Evolutionary conservation across 176 grass and related monocot species (phyloP).

Genomic region (Aegilops sharonensis): DNA sequence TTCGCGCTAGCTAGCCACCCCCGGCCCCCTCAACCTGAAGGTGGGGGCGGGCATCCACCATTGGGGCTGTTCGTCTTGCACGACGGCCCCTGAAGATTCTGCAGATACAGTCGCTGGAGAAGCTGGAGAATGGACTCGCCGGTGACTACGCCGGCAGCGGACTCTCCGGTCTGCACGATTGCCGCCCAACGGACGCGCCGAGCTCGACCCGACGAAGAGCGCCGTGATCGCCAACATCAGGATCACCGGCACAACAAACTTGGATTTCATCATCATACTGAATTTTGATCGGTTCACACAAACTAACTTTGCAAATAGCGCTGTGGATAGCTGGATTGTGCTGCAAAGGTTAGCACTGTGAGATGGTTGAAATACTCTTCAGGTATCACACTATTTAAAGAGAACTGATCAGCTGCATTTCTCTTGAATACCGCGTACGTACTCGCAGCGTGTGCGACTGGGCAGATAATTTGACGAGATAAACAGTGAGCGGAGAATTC

Average conservation of each 20-base stretch:
- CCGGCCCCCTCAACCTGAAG: neutral
- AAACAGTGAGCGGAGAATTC: neutral
- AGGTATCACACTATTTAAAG: neutral
- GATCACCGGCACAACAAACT: neutral
- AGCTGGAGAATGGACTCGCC: constrained; percentile 22
- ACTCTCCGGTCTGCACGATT: neutral
- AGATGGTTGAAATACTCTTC: neutral
- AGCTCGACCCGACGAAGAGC: constrained; percentile 16
- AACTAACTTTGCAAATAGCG: no score
- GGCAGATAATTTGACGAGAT: constrained; percentile 3
- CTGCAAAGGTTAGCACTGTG: neutral
- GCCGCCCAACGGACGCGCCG: constrained; percentile 27
- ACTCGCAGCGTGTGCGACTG: constrained; percentile 22
- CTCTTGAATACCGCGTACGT: neutral
- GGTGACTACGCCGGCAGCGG: neutral
- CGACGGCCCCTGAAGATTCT: constrained; percentile 32
- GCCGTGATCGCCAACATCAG: constrained; percentile 2
- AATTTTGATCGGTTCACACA: neutral
- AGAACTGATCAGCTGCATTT: neutral
- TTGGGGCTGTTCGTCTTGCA: constrained; percentile 36
- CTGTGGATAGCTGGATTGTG: neutral
- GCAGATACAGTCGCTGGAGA: constrained; percentile 36
- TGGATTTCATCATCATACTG: neutral
- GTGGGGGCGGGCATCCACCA: constrained; percentile 24
- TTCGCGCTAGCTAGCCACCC: neutral